Evolutionary conservation across 2,329 filamentous ascomycete genomes (phyloP).

Genomic region (Lomentospora prolificans): DNA sequence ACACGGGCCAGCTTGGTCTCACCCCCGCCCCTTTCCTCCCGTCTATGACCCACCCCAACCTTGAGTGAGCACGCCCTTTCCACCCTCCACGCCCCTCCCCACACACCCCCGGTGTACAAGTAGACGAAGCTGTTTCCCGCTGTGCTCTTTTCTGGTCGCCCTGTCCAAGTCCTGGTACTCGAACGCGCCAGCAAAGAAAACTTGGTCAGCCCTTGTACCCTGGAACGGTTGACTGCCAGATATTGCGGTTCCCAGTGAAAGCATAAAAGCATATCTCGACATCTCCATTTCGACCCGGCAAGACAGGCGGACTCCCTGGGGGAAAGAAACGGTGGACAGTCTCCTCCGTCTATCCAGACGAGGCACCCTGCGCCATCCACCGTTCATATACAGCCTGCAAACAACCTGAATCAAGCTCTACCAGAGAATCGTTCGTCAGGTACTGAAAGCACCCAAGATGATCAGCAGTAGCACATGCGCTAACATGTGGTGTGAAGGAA

Average conservation of each 20-base stretch:
- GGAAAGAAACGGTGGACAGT: not conserved
- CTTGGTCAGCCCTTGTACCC: not conserved
- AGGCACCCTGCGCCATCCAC: not conserved
- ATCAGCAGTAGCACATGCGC: not conserved
- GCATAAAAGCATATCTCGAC: not conserved
- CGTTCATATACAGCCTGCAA: conserved; percentile 1
- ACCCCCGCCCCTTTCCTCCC: not conserved
- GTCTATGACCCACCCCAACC: not conserved
- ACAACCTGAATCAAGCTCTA: conserved; percentile 6
- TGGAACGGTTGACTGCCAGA: not conserved
- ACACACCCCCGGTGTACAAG: not conserved
- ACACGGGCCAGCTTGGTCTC: not conserved
- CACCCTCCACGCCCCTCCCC: not conserved
- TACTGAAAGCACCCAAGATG: not conserved
- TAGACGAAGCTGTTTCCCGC: not conserved
- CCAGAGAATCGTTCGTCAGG: not conserved
- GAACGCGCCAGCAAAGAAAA: not conserved
- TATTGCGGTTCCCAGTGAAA: not conserved
- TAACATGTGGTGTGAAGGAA: not conserved
- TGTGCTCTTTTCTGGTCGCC: not conserved
- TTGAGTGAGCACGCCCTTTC: not conserved
- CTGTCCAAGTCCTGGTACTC: not conserved
- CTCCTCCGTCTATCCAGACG: too few species aligned
- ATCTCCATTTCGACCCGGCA: not conserved
- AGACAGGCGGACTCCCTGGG: too few species aligned